Conservation (phyloP, 495 filamentous ascomycete species). For the Hypoxylon subgilvum region DNA sequence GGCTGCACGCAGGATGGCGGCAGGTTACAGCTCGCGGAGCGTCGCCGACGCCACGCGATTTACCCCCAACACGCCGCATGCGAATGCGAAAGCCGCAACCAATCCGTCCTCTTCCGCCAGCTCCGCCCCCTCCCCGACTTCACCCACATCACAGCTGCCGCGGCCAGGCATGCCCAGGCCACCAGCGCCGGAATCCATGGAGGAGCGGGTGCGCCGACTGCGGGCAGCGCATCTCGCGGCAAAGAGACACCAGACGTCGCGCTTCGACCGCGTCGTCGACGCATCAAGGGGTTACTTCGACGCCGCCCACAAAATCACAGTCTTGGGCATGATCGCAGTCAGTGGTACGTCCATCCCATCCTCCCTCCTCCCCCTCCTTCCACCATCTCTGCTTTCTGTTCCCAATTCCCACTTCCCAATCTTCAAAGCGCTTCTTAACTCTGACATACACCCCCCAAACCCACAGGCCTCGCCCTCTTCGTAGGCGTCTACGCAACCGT, state of each 20-base stretch:
- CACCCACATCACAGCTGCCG: constrained; percentile 48
- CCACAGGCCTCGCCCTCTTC: constrained; percentile 71
- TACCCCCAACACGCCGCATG: constrained; percentile 89
- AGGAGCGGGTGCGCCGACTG: constrained; percentile 86
- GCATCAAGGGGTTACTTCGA: constrained; percentile 78
- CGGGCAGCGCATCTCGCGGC: constrained; percentile 78
- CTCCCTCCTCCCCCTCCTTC: neutral
- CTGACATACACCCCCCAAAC: neutral
- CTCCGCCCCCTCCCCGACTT: constrained; percentile 34
- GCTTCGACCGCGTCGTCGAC: constrained; percentile 72
- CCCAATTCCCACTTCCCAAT: neutral
- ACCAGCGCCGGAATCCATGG: constrained; percentile 71
- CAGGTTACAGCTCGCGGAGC: constrained; percentile 73
- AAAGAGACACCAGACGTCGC: constrained; percentile 66
- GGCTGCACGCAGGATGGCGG: too few relatives aligned
- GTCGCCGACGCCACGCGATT: constrained; percentile 94
- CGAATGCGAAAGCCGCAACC: constrained; percentile 66
- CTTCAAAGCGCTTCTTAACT: neutral
- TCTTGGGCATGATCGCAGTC: constrained; percentile 74
- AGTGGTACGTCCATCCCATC: constrained; percentile 64
- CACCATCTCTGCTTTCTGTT: neutral
- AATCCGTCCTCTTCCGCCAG: constrained; percentile 36
- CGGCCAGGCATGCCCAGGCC: constrained; percentile 56
- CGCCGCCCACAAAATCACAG: constrained; percentile 77
- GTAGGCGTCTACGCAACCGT: constrained; percentile 79